A percentile compares a stretch with the other conserved stretches of the same genome.
Evolutionary conservation across 2,329 filamentous ascomycete species (phyloP).

Genomic region (Fusarium sp.): DNA sequence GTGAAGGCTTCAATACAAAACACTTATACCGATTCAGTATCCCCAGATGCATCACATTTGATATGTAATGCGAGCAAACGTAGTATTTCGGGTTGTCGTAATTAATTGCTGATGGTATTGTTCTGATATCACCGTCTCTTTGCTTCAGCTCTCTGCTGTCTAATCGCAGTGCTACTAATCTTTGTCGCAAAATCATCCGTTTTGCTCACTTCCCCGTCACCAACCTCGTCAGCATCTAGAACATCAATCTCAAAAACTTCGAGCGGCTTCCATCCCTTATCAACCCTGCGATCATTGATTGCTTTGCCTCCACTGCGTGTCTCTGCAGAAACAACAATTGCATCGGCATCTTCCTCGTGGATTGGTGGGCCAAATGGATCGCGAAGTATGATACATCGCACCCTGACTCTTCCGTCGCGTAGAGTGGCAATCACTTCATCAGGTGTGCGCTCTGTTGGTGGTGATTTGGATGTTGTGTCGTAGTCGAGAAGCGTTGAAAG

Average conservation of each 20-base stretch:
- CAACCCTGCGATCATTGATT: conserved; percentile 83
- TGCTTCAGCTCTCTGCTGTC: neutral
- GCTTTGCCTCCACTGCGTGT: conserved; percentile 84
- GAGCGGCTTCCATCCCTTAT: conserved; percentile 78
- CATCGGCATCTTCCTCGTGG: conserved; percentile 79
- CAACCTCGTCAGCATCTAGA: conserved; percentile 65
- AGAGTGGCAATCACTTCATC: conserved; percentile 59
- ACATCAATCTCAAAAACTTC: conserved; percentile 92
- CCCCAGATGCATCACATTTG: neutral
- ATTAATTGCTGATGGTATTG: neutral
- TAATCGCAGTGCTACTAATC: conserved; percentile 58
- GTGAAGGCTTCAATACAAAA: neutral
- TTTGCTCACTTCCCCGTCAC: conserved; percentile 50
- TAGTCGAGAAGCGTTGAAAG: conserved; percentile 69
- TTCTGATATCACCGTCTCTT: neutral
- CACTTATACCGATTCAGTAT: neutral
- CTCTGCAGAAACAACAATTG: conserved; percentile 87
- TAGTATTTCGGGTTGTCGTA: accelerated
- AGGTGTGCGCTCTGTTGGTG: conserved; percentile 17
- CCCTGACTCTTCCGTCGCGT: conserved; percentile 65
- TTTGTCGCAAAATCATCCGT: conserved; percentile 74
- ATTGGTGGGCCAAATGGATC: conserved; percentile 93
- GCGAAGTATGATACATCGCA: conserved; percentile 85
- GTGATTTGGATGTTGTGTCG: conserved; percentile 44
- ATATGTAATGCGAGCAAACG: neutral